Percentiles rank a stretch among this genome's conserved stretches.
phyloP scores from a whole-genome alignment of 1,284 basidiomycete species.

The Xanthoconium separans region DNA sequence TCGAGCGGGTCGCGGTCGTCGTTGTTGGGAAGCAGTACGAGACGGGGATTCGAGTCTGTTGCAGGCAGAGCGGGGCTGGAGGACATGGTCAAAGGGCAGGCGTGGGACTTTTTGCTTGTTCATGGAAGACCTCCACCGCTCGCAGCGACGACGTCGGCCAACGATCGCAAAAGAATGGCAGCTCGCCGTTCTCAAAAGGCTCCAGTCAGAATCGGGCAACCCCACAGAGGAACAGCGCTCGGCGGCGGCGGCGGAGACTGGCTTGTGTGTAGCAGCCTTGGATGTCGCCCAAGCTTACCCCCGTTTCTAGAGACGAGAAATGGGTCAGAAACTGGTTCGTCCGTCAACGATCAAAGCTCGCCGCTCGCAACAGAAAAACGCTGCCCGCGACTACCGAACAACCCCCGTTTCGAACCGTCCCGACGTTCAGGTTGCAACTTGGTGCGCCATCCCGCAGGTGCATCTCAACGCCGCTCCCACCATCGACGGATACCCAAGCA shows the following conservation, averaged over 20 bases:
- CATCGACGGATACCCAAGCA: neutral
- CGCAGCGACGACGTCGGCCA: slow-evolving; percentile 12
- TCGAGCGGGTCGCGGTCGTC: slow-evolving; percentile 45
- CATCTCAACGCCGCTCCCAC: slow-evolving; percentile 2
- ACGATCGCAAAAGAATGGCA: slow-evolving; percentile 31
- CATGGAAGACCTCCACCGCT: neutral
- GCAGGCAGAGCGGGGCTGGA: slow-evolving; percentile 4
- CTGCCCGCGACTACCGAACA: neutral
- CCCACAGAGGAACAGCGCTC: slow-evolving; percentile 26
- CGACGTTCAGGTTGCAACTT: slow-evolving; percentile 19
- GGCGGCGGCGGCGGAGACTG: slow-evolving; percentile 28
- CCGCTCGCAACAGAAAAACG: slow-evolving; percentile 12
- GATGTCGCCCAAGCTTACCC: slow-evolving; percentile 6
- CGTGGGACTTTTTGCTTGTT: slow-evolving; percentile 24
- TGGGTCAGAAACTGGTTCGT: slow-evolving; percentile 33
- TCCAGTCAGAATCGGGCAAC: slow-evolving; percentile 19
- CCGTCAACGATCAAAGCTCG: slow-evolving; percentile 29
- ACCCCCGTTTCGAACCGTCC: neutral
- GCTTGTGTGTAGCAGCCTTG: slow-evolving; percentile 26
- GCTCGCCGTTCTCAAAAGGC: slow-evolving; percentile 28
- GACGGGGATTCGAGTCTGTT: slow-evolving; percentile 43
- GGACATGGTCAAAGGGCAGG: slow-evolving; percentile 15
- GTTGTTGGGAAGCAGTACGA: slow-evolving; percentile 60
- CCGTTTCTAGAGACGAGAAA: slow-evolving; percentile 22
- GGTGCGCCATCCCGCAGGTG: neutral